phyloP scores from a whole-genome alignment of 2,329 filamentous ascomycete species.

The Penicillium corylophilum region DNA sequence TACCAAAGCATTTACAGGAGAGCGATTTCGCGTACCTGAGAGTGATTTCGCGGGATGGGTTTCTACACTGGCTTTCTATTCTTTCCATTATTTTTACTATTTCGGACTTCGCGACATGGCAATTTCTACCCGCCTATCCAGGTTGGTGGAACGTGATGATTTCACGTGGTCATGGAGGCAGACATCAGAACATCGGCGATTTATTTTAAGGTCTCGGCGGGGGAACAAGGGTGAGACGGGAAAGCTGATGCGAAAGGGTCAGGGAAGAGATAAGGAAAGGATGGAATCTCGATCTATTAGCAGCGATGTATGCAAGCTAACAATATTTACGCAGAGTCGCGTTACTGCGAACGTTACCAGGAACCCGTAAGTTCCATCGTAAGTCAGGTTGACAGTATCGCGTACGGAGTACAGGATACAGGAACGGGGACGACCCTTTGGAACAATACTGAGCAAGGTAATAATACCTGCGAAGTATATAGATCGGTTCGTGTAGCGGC shows the following conservation, averaged over 20 bases:
- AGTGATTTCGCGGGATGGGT: not conserved
- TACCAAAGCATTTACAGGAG: not conserved
- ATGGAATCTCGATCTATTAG: not conserved
- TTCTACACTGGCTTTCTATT: not conserved
- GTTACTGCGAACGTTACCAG: slow-evolving; percentile 22
- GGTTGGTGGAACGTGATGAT: not conserved
- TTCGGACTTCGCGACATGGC: not conserved
- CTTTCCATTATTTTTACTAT: not conserved
- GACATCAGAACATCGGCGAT: not conserved
- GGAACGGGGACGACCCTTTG: slow-evolving; percentile 3
- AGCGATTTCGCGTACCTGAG: too few species aligned
- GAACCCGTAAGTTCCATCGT: slow-evolving; percentile 13
- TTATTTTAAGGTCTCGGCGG: not conserved
- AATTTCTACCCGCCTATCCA: not conserved
- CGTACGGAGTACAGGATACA: slow-evolving; percentile 16
- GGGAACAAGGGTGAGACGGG: not conserved
- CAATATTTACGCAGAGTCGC: slow-evolving; percentile 5
- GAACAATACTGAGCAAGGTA: slow-evolving; percentile 16
- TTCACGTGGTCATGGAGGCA: not conserved
- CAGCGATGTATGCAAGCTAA: not conserved
- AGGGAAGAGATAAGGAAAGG: not conserved
- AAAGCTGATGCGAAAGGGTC: not conserved
- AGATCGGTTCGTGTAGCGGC: not conserved
- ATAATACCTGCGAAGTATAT: slow-evolving; percentile 14
- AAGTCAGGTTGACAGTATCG: slow-evolving; percentile 16